These are phyloP conservation scores for Aspergillus sp. DNA, from an alignment of 2,329 filamentous ascomycete species.

Conservation along the genomic window DNA sequence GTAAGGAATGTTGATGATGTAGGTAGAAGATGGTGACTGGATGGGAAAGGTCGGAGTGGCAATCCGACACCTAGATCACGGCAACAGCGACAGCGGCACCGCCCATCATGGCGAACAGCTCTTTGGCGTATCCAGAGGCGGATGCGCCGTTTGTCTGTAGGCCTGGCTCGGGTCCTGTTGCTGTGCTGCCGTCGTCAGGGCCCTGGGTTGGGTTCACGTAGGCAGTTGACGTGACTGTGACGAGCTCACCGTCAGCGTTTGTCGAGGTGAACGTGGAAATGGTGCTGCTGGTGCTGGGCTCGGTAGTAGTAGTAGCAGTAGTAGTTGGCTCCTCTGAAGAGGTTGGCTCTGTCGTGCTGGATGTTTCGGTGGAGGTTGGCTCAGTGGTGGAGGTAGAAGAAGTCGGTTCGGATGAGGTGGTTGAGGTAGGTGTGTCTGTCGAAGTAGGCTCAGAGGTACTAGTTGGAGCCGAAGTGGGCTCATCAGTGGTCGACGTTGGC, in stretches of 20 bases:
- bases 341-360: constrained; percentile 18
- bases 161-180: constrained; percentile 31
- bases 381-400: constrained; percentile 5
- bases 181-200: constrained; percentile 22
- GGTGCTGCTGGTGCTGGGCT: constrained; percentile 23
- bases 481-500: background rate
- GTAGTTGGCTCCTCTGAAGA: constrained; percentile 8
- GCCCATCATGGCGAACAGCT: constrained; percentile 41
- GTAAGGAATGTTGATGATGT: background rate
- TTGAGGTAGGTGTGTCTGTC: constrained; percentile 6
- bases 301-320: constrained; percentile 12
- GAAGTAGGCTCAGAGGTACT: background rate
- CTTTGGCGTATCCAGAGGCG: constrained; percentile 30
- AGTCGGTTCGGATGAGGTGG: constrained; percentile 8
- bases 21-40: background rate
- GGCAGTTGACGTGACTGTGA: constrained; percentile 47
- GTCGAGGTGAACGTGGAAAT: constrained; percentile 45
- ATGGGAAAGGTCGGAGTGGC: background rate
- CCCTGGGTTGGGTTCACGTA: constrained; percentile 41
- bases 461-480: background rate
- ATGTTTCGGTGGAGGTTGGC: constrained; percentile 6
- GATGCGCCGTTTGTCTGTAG: constrained; percentile 41
- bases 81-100: constrained; percentile 43
- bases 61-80: constrained; percentile 29
- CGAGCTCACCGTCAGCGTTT: constrained; percentile 40